Evolutionary conservation across 768 basidiomycete genomes (phyloP), one percentile per base, ranked within the genome.

Genomic region (Glaciozyma antarctica): DNA sequence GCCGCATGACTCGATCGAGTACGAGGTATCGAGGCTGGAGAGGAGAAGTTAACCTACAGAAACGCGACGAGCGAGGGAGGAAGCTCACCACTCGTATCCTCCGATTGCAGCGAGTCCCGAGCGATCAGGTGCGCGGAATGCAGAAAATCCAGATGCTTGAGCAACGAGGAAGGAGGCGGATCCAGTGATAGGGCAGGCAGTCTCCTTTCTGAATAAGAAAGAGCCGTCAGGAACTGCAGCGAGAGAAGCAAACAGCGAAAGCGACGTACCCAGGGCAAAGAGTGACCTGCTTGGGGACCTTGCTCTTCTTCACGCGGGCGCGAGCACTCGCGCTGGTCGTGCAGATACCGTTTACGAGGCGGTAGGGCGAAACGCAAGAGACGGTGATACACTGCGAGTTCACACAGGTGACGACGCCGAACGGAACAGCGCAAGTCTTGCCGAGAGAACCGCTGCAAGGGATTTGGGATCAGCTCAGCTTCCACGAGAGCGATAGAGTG

Each of bases 141-240:
- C 47, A 1, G 26, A 4, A 44, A 59, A 59, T 1, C 58, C 58
- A 9, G 45, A 48, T 5, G 55, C 24, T 15, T 58, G 49, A 8
- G 52, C 34, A 24, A 17, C 1, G 10, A 26, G 10, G 53, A 62
- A 60, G 38, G 38, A 52, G 1, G 49, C 38, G 15, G 68, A 59
- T 24, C 68, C 56, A 26, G 49, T 34, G 47, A 69, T 69, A 15
- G 68, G 68, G 54, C 68, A 69, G 16, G 68, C 68, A 19, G 53
- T 66, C 47, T 59, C 58, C 7, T 16, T 6, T 5, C 57, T 59
- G n/a, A 58, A 45, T 2, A 8, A 48, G 62, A 24, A 30, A 62
- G 32, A 45, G 32, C 28, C 22, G 24, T 51, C 10, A n/a, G 47
- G 21, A 21, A 9, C 10, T 10, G 48, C 15, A 28, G 7, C 38